A percentile compares a stretch with the other conserved stretches of the same genome.
Evolutionary conservation across 2,329 filamentous ascomycete genomes (phyloP).

Genomic region (Stagonosporopsis chrysanthemi): DNA sequence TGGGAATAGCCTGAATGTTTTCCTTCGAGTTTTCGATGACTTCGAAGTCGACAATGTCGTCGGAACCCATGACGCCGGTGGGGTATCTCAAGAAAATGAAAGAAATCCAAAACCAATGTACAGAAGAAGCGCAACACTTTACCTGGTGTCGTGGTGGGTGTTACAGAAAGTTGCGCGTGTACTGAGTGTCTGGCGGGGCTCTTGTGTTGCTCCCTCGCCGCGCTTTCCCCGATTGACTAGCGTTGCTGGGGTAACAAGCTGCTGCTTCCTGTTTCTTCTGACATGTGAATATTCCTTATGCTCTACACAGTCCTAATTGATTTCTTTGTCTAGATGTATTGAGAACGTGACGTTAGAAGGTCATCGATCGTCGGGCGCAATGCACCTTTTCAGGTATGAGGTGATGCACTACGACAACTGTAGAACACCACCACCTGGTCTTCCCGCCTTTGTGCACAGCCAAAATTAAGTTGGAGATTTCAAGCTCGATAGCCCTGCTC

Average conservation of each 20-base stretch:
- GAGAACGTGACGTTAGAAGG: too few relatives aligned
- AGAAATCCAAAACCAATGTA: slow-evolving; percentile 20
- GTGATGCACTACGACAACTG: too few relatives aligned
- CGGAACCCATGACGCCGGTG: slow-evolving; percentile 51
- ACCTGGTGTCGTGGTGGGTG: slow-evolving; percentile 26
- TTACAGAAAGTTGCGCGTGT: slow-evolving; percentile 26
- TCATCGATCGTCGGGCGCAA: too few relatives aligned
- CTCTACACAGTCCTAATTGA: not conserved
- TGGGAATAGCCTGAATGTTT: slow-evolving; percentile 93
- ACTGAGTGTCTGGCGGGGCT: slow-evolving; percentile 25
- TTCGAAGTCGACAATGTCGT: slow-evolving; percentile 72
- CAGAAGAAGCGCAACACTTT: slow-evolving; percentile 15
- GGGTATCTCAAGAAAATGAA: slow-evolving; percentile 39
- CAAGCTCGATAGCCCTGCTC: too few relatives aligned
- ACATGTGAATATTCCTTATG: not conserved
- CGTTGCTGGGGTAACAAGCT: slow-evolving; percentile 30
- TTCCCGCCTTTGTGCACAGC: too few relatives aligned
- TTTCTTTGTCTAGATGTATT: too few relatives aligned
- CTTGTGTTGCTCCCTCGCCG: slow-evolving; percentile 24
- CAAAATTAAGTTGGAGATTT: too few relatives aligned
- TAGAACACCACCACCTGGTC: too few relatives aligned
- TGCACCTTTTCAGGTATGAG: too few relatives aligned
- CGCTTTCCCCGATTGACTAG: slow-evolving; percentile 24
- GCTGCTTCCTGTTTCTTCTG: not conserved
- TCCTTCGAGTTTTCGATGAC: slow-evolving; percentile 97